Evolutionary conservation across 441 rosid species (phyloP).

Genomic region (Mallotus japonicus): DNA sequence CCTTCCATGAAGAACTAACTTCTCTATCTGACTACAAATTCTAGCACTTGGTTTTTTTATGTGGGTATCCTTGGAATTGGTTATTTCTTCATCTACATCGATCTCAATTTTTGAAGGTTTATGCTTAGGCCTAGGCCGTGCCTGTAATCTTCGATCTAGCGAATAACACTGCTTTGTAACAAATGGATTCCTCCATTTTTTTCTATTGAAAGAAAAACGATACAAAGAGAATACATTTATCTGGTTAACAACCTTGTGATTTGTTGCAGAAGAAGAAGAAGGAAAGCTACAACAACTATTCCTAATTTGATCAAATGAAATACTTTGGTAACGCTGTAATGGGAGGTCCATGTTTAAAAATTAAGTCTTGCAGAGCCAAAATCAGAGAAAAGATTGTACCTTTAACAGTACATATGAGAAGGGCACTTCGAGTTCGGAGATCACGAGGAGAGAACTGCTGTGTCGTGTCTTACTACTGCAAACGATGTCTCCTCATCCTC

Average conservation of each 20-base stretch:
- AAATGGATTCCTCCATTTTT: conserved; percentile 46
- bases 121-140: conserved; percentile 58
- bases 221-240: conserved; percentile 36
- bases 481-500: conserved; percentile 5
- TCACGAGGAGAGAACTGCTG: conserved; percentile 6
- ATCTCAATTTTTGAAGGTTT: conserved; percentile 34
- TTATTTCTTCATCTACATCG: conserved; percentile 24
- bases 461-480: neutral
- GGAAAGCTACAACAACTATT: conserved; percentile 31
- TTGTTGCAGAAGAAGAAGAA: conserved; percentile 24
- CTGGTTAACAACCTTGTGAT: conserved; percentile 25
- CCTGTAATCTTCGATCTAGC: conserved; percentile 45
- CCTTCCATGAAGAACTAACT: conserved; percentile 54
- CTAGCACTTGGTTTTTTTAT: conserved; percentile 40
- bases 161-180: conserved; percentile 46
- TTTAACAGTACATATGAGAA: neutral
- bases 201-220: conserved; percentile 37
- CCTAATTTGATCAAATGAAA: conserved; percentile 40
- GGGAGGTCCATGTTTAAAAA: conserved; percentile 61
- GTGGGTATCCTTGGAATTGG: conserved; percentile 26
- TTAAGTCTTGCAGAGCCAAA: neutral
- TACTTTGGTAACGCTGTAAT: conserved; percentile 42
- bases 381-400: conserved; percentile 12
- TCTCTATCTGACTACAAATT: conserved; percentile 77
- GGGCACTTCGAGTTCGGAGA: conserved; percentile 4